Conservation (phyloP, 208 protist species). For the Wallacemonas sp. region DNA sequence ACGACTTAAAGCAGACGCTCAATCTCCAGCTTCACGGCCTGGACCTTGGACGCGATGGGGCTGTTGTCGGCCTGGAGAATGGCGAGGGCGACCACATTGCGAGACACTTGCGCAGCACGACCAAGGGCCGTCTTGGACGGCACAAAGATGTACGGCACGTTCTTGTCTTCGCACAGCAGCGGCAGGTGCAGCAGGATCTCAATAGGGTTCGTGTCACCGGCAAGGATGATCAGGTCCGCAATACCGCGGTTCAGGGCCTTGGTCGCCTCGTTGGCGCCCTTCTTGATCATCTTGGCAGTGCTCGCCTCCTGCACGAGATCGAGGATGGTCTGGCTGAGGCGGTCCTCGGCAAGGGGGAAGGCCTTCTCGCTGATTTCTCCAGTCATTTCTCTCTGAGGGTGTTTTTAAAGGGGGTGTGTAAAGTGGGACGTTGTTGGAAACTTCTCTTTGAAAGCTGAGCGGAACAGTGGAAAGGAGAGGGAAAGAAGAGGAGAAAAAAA, state of each 20-base stretch:
- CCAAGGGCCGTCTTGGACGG: slow-evolving; percentile 98
- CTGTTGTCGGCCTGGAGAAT: slow-evolving; percentile 97
- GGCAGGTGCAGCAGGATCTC: slow-evolving; percentile 99
- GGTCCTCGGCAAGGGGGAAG: slow-evolving; percentile 97
- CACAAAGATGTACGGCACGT: slow-evolving; percentile 99
- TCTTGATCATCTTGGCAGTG: slow-evolving; percentile 99
- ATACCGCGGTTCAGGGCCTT: slow-evolving; percentile 99
- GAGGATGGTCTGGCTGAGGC: slow-evolving; percentile 96
- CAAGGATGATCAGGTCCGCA: slow-evolving; percentile 99
- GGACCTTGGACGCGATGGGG: slow-evolving; percentile 96
- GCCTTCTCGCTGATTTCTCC: slow-evolving; percentile 97
- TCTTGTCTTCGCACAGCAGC: slow-evolving; percentile 99
- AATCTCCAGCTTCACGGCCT: slow-evolving; percentile 97
- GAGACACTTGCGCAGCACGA: slow-evolving; percentile 97
- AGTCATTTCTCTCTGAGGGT: slow-evolving; percentile 63
- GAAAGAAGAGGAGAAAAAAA: not conserved
- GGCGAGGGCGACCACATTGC: slow-evolving; percentile 97
- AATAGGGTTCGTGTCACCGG: slow-evolving; percentile 99
- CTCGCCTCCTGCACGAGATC: slow-evolving; percentile 98
- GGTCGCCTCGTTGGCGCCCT: slow-evolving; percentile 99
- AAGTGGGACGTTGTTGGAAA: slow-evolving; percentile 16
- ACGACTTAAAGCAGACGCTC: slow-evolving; percentile 95
- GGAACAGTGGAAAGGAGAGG: not conserved
- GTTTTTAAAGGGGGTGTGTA: not conserved
- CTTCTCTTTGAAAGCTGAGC: not conserved